Evolutionary conservation across 345 rosid genomes (phyloP), one percentile per base, ranked within the genome.

Genomic region (Microthlaspi erraticum): DNA sequence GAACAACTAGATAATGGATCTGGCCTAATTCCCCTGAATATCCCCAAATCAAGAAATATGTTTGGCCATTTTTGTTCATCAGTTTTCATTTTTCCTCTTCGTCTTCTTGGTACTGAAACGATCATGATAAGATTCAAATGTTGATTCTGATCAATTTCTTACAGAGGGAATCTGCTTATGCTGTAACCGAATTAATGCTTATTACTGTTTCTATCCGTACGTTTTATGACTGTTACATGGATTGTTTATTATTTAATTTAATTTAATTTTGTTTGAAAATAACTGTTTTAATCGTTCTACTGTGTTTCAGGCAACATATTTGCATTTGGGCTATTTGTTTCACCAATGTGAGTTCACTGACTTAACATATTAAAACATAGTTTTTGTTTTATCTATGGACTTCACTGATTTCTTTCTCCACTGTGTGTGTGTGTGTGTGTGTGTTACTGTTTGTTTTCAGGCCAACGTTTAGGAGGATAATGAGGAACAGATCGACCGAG

Each of bases 391-490:
- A n/a, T 41, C 10, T 34, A 10, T 45, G 57, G 32, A 69, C 32
- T 20, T 23, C 0, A 45, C 29, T 52, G 3, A 65, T 64, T 45
- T 6, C 23, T 51, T 42, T 38, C 14, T 58, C 59, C 6, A 1
- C 70, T 38, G 17, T 50, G 66, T 60, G 19, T 43, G 44, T 65
- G 50, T 16, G 19, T 57, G 8, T 53, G 23, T 44, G 34, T 72
- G n/a, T 76, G 29, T 26, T 26, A 26, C 29, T 26, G 29, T 41
- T 37, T 68, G 41, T 39, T 53, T 60, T 31, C 86, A 93, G 98
- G 79, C 89, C 97, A 34, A 90, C 95, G 5, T 93, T 88, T 82
- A 81, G 82, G 78, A 87, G 98, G 81, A 87, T 93, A 23, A 68
- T 90, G 81, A 84, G 93, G 80, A 93, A 88, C 78, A 74, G 19